Percentiles rank a stretch among this genome's conserved stretches.
Conservation (phyloP, 2,329 filamentous ascomycete genomes). For the Daldinia sp. region DNA sequence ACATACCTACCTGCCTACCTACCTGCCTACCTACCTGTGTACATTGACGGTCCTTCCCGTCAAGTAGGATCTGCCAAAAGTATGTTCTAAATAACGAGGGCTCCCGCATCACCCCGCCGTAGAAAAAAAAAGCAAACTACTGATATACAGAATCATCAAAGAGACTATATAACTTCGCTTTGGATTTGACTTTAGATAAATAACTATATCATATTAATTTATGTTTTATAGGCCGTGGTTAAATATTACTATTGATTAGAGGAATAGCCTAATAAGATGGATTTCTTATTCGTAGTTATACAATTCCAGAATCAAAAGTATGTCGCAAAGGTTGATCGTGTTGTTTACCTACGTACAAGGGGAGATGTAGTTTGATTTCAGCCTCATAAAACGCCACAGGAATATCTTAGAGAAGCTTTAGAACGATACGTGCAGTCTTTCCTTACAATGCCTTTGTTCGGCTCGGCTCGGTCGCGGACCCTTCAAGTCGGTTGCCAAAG, state of each 20-base stretch:
- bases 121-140: neutral
- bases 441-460: neutral
- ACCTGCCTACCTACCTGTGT: no score
- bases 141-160: no score
- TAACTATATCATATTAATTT: no score
- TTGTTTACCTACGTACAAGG: no score
- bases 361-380: neutral
- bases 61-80: slow-evolving; percentile 13
- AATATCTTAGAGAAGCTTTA: neutral
- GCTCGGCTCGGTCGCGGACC: slow-evolving; percentile 18
- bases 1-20: no score
- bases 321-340: neutral
- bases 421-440: no score
- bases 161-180: neutral
- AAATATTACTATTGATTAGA: neutral
- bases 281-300: neutral
- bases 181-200: neutral
- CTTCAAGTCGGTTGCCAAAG: slow-evolving; percentile 16
- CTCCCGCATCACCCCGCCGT: slow-evolving; percentile 3
- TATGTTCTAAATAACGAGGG: slow-evolving; percentile 19
- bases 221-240: neutral
- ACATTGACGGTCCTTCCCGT: slow-evolving; percentile 29
- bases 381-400: neutral
- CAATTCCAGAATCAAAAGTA: neutral
- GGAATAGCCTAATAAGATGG: neutral